Evolutionary conservation across 2,329 filamentous ascomycete species (phyloP).

Genomic region (Chaetomium strumarium): DNA sequence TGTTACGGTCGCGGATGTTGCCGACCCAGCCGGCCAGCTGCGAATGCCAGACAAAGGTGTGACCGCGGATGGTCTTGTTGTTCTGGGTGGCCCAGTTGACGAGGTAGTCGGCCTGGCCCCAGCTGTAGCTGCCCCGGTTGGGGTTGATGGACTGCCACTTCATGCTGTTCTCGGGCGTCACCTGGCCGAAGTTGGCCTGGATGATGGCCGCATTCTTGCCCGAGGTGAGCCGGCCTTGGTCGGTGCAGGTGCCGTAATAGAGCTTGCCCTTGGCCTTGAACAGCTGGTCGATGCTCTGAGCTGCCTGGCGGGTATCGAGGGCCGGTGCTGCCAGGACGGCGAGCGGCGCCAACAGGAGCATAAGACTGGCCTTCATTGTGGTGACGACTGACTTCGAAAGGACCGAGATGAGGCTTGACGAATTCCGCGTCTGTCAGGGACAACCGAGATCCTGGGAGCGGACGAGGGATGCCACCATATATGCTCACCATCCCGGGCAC

Average conservation of each 20-base stretch:
- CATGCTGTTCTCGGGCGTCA: conserved; percentile 65
- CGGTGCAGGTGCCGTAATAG: conserved; percentile 56
- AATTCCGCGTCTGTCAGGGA: neutral
- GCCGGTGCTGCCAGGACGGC: conserved; percentile 32
- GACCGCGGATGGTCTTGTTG: conserved; percentile 55
- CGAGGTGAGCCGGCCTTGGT: conserved; percentile 45
- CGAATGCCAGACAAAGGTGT: conserved; percentile 61
- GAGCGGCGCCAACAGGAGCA: conserved; percentile 34
- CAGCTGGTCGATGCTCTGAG: conserved; percentile 46
- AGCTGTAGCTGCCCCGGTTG: conserved; percentile 48
- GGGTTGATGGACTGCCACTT: conserved; percentile 58
- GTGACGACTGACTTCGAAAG: neutral
- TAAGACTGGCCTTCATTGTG: conserved; percentile 29
- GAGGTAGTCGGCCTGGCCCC: conserved; percentile 50
- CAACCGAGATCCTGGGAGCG: neutral
- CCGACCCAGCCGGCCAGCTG: conserved; percentile 56
- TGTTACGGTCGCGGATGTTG: conserved; percentile 44
- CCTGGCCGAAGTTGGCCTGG: conserved; percentile 55
- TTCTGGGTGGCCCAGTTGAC: conserved; percentile 53
- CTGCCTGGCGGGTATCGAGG: conserved; percentile 33
- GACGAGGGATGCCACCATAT: neutral
- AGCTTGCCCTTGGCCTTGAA: conserved; percentile 59
- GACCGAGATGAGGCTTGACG: neutral
- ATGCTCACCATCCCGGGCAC: neutral
- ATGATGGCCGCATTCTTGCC: conserved; percentile 51